phyloP scores from a whole-genome alignment of 257 asterid genomes.

The Solanum gandarillasii region DNA sequence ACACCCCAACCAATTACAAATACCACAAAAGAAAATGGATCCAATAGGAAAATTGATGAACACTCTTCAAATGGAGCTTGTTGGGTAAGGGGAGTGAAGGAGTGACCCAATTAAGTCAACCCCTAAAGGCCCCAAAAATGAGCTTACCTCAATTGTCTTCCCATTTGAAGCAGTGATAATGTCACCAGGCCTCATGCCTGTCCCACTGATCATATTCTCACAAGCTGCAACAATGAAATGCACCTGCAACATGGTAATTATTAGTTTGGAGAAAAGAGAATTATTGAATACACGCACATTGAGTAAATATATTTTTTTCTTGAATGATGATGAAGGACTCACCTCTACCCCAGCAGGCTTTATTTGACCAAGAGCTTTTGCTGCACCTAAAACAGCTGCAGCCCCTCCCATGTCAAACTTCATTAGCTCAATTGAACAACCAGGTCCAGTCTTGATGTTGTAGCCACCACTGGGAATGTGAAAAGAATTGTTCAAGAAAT shows the following conservation, averaged over 20 bases:
- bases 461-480: constrained; percentile 76
- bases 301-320: neutral
- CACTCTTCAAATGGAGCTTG: neutral
- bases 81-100: neutral
- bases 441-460: constrained; percentile 96
- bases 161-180: constrained; percentile 88
- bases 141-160: constrained; percentile 78
- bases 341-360: constrained; percentile 99
- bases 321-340: neutral
- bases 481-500: neutral
- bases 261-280: neutral
- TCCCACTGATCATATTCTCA: constrained; percentile 94
- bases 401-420: constrained; percentile 98
- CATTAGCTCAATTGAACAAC: constrained; percentile 84
- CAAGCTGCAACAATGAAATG: constrained; percentile 97
- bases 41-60: neutral
- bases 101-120: neutral
- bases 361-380: constrained; percentile 91
- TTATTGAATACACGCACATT: neutral
- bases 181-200: constrained; percentile 97
- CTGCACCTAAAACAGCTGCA: constrained; percentile 96
- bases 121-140: neutral
- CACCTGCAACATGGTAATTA: constrained; percentile 38
- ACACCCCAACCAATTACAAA: neutral
- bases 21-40: neutral